Evolutionary conservation across 306 rosid genomes (phyloP).

Genomic region (Lathyrus sativus): DNA sequence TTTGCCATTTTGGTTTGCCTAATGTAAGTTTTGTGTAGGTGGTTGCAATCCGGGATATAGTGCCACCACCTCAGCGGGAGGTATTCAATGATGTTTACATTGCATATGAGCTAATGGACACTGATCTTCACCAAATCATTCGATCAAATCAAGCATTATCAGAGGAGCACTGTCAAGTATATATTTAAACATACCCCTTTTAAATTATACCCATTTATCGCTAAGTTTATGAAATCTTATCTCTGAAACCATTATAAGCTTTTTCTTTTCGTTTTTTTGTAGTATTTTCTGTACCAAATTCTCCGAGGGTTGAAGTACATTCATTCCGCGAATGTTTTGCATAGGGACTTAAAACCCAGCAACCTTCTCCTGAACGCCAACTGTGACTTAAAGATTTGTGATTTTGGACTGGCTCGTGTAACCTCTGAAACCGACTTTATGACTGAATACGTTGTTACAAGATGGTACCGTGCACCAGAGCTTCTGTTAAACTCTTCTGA

Average conservation of each 20-base stretch:
- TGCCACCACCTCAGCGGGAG: constrained; percentile 88
- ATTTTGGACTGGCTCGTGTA: constrained; percentile 95
- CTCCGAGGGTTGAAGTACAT: constrained; percentile 98
- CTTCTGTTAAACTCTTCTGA: constrained; percentile 88
- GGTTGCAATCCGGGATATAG: constrained; percentile 90
- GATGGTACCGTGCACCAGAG: constrained; percentile 99
- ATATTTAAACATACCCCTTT: constrained; percentile 24
- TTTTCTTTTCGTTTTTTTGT: constrained; percentile 38
- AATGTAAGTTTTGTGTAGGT: constrained; percentile 52
- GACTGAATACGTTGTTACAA: constrained; percentile 95
- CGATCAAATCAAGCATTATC: constrained; percentile 91
- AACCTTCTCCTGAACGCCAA: constrained; percentile 92
- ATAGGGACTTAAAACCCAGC: constrained; percentile 95
- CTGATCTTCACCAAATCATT: constrained; percentile 92
- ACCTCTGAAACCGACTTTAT: constrained; percentile 96
- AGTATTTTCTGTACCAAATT: constrained; percentile 95
- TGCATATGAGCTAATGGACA: constrained; percentile 98
- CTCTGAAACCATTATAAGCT: constrained; percentile 17
- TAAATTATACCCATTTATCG: constrained; percentile 6
- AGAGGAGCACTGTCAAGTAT: constrained; percentile 98
- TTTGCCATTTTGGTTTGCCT: background rate
- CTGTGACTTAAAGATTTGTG: constrained; percentile 94
- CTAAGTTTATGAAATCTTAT: constrained; percentile 8
- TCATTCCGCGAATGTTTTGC: constrained; percentile 95
- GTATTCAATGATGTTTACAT: constrained; percentile 89